Evolutionary conservation across 1,284 basidiomycete genomes (phyloP), one percentile per base, ranked within the genome.

Genomic region (Vanrija sp.): DNA sequence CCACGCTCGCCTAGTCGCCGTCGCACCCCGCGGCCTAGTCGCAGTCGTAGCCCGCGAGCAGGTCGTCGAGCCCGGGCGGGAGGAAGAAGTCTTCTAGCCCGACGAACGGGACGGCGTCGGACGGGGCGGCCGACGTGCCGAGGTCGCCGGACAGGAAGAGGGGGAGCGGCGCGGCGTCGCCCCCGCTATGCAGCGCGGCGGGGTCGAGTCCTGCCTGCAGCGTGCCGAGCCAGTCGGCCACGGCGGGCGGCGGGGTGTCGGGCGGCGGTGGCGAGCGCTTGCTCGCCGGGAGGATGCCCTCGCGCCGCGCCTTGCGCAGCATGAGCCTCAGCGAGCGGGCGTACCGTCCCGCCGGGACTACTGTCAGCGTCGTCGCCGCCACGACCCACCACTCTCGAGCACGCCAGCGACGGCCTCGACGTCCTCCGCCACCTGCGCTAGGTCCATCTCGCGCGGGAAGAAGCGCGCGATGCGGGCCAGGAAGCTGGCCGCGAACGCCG

Each of bases 401-500:
- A 89, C 77, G 41, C 74, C 77, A 0, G 85, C 84, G 7, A 92
- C 77, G 38, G 81, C 80, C 69, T 91, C 87, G 5, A 92, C 86
- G 63, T 86, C 83, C 15, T 75, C 77, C 56, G 84, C 82, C 50
- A 89, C 85, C 41, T 85, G 83, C 19, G 79, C 76, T 37, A 85
- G 80, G 65, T 91, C 81, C 59, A 87, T 87, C 59, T 89, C 86
- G 47, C 84, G 82, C 4, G 90, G 89, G 77, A 92, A 90, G 38
- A 93, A 78, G 16, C 89, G 84, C 37, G 83, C 83, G 38, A 92
- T 78, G 44, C 90, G 85, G 49, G 93, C 78, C 49, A 92, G 76
- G 69, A 93, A 87, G 10, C 88, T 88, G 20, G 88, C 89, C 22
- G 86, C 83, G 74, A 93, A 93, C 0, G 89, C 91, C 1, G 89